Evolutionary conservation across 768 basidiomycete genomes (phyloP).

Genomic region (Termitomyces sp.): DNA sequence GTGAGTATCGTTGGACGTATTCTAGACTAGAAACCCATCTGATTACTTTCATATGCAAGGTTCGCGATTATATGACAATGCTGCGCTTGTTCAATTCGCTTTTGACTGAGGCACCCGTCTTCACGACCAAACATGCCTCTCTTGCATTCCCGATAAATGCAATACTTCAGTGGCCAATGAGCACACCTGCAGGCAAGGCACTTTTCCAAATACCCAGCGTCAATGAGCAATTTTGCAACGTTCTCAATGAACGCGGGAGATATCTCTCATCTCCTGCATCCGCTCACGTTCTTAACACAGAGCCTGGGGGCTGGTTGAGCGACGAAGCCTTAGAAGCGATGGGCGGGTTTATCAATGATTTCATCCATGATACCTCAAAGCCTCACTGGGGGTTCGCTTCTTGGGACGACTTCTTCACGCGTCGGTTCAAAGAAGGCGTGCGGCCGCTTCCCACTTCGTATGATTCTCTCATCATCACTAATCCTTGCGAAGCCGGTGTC

Average conservation of each 20-base stretch:
- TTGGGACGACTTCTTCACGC: constrained; percentile 42
- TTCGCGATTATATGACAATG: constrained; percentile 36
- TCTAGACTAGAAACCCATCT: neutral
- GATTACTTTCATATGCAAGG: constrained; percentile 13
- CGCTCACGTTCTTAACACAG: constrained; percentile 29
- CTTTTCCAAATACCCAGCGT: constrained; percentile 36
- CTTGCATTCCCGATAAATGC: constrained; percentile 44
- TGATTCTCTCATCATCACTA: constrained; percentile 27
- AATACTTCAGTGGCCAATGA: constrained; percentile 35
- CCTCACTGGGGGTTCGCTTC: constrained; percentile 5
- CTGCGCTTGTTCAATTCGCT: constrained; percentile 35
- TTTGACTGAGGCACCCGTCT: constrained; percentile 35
- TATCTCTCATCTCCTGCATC: constrained; percentile 42
- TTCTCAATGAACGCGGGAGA: constrained; percentile 44
- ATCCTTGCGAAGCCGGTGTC: constrained; percentile 41
- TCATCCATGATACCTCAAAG: constrained; percentile 1
- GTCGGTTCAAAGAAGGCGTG: constrained; percentile 26
- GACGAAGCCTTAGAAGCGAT: constrained; percentile 8
- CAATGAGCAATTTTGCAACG: constrained; percentile 39
- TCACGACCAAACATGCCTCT: constrained; percentile 27
- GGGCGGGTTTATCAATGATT: constrained; percentile 3
- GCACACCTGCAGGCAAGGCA: constrained; percentile 22
- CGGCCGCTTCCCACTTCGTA: constrained; percentile 28
- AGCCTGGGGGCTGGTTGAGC: constrained; percentile 43
- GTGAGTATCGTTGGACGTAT: neutral